Conservation (phyloP, 139 green algal species). For the Asterochloris sp. region DNA sequence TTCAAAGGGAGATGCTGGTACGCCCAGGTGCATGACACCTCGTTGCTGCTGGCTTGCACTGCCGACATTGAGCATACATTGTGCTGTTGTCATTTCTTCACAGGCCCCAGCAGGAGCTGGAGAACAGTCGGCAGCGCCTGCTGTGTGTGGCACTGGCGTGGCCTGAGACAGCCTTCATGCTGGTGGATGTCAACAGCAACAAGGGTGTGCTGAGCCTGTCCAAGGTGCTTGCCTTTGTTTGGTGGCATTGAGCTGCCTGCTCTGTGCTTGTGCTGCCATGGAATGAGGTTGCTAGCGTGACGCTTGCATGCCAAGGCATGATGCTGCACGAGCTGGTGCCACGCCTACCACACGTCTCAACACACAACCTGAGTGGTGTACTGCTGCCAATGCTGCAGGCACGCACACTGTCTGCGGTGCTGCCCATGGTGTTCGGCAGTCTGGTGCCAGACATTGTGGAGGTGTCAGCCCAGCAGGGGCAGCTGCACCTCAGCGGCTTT, state of each 20-base stretch:
- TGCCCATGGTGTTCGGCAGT: conserved; percentile 18
- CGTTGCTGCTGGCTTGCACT: background rate
- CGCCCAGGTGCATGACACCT: background rate
- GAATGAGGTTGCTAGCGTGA: background rate
- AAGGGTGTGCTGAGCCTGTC: conserved; percentile 11
- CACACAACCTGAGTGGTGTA: background rate
- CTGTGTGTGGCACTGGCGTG: conserved; percentile 28
- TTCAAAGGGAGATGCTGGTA: background rate
- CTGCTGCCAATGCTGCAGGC: conserved; percentile 12
- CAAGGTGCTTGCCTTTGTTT: conserved; percentile 6
- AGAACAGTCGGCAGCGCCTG: conserved; percentile 18
- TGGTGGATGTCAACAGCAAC: conserved; percentile 11
- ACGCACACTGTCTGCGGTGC: background rate
- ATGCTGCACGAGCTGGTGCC: background rate
- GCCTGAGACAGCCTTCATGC: conserved; percentile 25
- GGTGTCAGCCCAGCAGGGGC: background rate
- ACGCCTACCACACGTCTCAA: background rate
- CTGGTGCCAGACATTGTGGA: background rate
- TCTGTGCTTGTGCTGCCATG: background rate
- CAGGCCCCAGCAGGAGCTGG: conserved; percentile 36
- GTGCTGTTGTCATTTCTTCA: background rate
- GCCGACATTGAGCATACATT: background rate
- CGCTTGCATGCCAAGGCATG: background rate
- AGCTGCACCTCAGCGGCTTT: background rate
- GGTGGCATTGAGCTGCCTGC: background rate